These are phyloP conservation scores for Westerdykella aurantiaca DNA, from an alignment of 2,329 filamentous ascomycete species.

Conservation along the genomic window DNA sequence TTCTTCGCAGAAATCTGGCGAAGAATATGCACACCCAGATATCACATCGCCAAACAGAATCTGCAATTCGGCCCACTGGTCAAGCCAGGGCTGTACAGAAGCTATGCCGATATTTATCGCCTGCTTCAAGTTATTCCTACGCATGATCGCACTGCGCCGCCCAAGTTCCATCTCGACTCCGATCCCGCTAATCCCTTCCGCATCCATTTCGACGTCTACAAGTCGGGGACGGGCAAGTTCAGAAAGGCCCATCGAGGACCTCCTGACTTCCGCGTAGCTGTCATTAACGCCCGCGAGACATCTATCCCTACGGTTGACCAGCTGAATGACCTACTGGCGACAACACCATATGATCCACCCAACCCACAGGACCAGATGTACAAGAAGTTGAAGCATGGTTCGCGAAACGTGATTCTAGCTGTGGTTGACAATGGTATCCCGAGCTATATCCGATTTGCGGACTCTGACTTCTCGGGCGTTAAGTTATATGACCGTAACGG, in stretches of 20 bases:
- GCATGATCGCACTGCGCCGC: constrained; percentile 53
- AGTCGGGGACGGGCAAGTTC: constrained; percentile 56
- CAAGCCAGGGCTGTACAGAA: constrained; percentile 50
- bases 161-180: constrained; percentile 26
- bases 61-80: constrained; percentile 46
- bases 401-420: constrained; percentile 76
- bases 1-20: constrained; percentile 35
- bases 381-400: constrained; percentile 74
- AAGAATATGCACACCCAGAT: constrained; percentile 18
- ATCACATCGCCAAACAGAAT: constrained; percentile 12
- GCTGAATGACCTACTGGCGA: constrained; percentile 64
- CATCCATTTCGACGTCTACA: constrained; percentile 78
- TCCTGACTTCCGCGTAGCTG: constrained; percentile 79
- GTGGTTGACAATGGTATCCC: constrained; percentile 86
- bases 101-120: constrained; percentile 63
- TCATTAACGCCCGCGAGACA: constrained; percentile 69
- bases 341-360: constrained; percentile 64
- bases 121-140: constrained; percentile 68
- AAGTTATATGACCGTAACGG: constrained; percentile 59
- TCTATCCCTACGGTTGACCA: constrained; percentile 68
- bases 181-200: constrained; percentile 54
- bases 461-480: constrained; percentile 70
- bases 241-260: constrained; percentile 71
- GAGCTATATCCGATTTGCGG: constrained; percentile 76
- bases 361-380: constrained; percentile 56